Conservation (phyloP, 805 yeast genomes). For the Grigorovia yakushimaensis region DNA sequence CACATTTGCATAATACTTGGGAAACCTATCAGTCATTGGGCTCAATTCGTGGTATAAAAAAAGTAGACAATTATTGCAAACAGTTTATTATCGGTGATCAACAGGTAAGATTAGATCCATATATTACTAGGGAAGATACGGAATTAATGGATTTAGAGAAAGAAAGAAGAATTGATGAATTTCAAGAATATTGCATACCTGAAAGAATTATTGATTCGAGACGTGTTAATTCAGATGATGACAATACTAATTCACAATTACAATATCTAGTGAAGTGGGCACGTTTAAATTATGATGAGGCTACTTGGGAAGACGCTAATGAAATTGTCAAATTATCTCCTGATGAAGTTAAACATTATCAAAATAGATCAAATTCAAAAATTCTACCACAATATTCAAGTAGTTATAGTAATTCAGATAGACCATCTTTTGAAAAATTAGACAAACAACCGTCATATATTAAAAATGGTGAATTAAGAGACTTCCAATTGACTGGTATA, state of each 20-base stretch:
- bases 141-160: slow-evolving; percentile 89
- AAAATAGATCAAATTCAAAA: slow-evolving; percentile 70
- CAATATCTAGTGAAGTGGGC: slow-evolving; percentile 91
- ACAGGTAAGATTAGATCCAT: slow-evolving; percentile 68
- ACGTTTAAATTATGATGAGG: slow-evolving; percentile 84
- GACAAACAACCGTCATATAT: slow-evolving; percentile 80
- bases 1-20: slow-evolving; percentile 96
- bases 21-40: slow-evolving; percentile 52
- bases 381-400: slow-evolving; percentile 77
- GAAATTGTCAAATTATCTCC: slow-evolving; percentile 81
- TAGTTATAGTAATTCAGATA: slow-evolving; percentile 49
- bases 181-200: slow-evolving; percentile 72
- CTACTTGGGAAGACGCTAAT: slow-evolving; percentile 94
- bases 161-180: slow-evolving; percentile 75
- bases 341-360: slow-evolving; percentile 71
- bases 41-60: slow-evolving; percentile 60
- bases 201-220: slow-evolving; percentile 86
- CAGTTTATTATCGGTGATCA: slow-evolving; percentile 64
- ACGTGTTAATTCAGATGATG: slow-evolving; percentile 46
- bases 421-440: slow-evolving; percentile 87
- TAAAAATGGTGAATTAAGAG: slow-evolving; percentile 86
- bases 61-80: slow-evolving; percentile 82
- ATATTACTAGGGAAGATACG: slow-evolving; percentile 80
- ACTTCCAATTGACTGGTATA: slow-evolving; percentile 94
- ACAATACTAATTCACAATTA: slow-evolving; percentile 43